Base-by-base conservation (phyloP, 139 green algal species). In the Tetraselmis chui region DNA sequence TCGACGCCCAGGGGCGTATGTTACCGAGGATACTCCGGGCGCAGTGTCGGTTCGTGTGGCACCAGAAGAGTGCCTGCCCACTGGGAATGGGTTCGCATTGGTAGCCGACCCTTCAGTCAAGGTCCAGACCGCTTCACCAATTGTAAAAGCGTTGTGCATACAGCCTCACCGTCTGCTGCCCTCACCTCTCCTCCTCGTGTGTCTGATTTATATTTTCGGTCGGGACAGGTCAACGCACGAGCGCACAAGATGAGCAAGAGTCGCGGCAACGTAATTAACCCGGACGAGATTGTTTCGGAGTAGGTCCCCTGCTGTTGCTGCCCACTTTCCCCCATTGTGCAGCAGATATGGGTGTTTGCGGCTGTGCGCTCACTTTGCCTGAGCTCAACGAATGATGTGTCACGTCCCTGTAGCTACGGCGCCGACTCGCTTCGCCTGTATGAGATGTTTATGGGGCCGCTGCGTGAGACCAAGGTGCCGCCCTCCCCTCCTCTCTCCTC, bases 401-500 rank as follows among this genome's bases (percentile, higher is more conserved):
- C n/a, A 80, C 83, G 22, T n/a, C n/a, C n/a, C n/a, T n/a, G n/a
- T n/a, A n/a, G n/a, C n/a, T 98, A 95, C 89, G 97, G 97, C n/a
- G 97, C 94, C 0, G 97, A 99, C 91, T 95, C 87, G 31, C 88
- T 99, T 86, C 89, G 97, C 22, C 92, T 99, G 75, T 99, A 99
- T 82, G 97, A 99, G 86, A 99, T 99, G 97, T 99, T 99, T 87
- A 98, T 99, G 95, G 97, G 97, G 1, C 97, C 97, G 23, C 91
- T 99, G 78, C 79, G 89, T 1, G 95, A 98, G 58, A 97, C 92
- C 59, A 98, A 98, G 91, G 94, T 94, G 45, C 2, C 81, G 22
- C 18, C 29, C 1, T 30, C 28, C n/a, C n/a, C n/a, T n/a, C n/a
- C n/a, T n/a, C n/a, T n/a, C n/a, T n/a, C n/a, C n/a, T n/a, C n/a